phyloP scores from a whole-genome alignment of 148 eudicot genomes.

The Fagopyrum homotropicum region DNA sequence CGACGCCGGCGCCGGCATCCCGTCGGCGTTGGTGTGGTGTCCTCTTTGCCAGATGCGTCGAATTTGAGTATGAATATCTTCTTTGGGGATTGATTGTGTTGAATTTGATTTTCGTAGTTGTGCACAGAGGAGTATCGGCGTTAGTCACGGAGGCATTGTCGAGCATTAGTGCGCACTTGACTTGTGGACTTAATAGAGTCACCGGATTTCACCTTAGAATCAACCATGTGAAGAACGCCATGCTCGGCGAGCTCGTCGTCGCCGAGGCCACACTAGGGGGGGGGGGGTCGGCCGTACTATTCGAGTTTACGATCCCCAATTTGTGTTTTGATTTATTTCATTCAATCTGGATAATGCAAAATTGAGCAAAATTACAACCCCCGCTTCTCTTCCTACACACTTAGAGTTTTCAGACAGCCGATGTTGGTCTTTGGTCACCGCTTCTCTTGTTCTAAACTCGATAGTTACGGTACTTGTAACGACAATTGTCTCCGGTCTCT shows the following conservation, averaged over 20 bases:
- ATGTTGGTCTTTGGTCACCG: too few relatives aligned
- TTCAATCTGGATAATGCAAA: too few relatives aligned
- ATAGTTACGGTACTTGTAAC: too few relatives aligned
- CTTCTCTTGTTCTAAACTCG: too few relatives aligned
- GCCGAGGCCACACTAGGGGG: conserved; percentile 55
- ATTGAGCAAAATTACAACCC: too few relatives aligned
- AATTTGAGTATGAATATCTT: neutral
- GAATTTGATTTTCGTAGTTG: conserved; percentile 27
- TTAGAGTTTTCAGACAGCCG: too few relatives aligned
- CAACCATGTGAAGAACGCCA: conserved; percentile 58
- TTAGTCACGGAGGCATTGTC: conserved; percentile 65
- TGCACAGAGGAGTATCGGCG: conserved; percentile 80
- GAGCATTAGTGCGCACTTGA: conserved; percentile 74
- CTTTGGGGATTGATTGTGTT: neutral
- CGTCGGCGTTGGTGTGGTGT: too few relatives aligned
- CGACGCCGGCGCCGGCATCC: too few relatives aligned
- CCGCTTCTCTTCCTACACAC: too few relatives aligned
- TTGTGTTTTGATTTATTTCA: too few relatives aligned
- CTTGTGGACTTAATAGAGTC: conserved; percentile 55
- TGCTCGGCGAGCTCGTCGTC: conserved; percentile 56
- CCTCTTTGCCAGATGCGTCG: too few relatives aligned
- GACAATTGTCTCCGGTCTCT: too few relatives aligned
- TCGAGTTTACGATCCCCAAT: conserved; percentile 30
- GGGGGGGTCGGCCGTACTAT: conserved; percentile 46
- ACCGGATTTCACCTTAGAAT: conserved; percentile 69